Percentiles rank a stretch among this genome's conserved stretches.
These are phyloP conservation scores for Theobroma grandiflorum DNA, from an alignment of 441 rosid species.

Conservation along the genomic window DNA sequence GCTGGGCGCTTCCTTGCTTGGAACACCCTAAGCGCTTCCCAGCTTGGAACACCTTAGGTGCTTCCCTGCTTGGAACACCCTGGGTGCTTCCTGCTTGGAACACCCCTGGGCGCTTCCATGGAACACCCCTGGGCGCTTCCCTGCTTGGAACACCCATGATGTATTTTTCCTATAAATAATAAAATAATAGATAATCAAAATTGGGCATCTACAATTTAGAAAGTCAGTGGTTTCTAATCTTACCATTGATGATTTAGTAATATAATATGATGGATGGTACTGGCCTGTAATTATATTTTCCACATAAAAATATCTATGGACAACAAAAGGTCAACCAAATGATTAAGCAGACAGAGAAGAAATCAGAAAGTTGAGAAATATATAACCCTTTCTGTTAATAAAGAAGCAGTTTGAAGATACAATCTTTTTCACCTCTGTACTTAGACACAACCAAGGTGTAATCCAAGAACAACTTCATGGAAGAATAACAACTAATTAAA, in stretches of 20 bases:
- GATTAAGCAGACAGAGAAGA: background rate
- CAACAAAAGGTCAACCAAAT: background rate
- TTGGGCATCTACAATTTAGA: too few species aligned
- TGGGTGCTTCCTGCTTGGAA: too few species aligned
- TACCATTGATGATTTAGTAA: background rate
- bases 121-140: too few species aligned
- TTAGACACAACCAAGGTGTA: background rate
- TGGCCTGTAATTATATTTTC: background rate
- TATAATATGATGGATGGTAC: background rate
- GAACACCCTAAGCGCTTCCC: too few species aligned
- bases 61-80: too few species aligned
- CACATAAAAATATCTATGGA: background rate
- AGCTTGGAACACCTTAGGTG: too few species aligned
- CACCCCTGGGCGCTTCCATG: too few species aligned
- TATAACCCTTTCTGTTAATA: background rate
- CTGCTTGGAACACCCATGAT: too few species aligned
- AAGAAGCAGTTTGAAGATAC: background rate
- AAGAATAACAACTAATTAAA: conserved; percentile 30
- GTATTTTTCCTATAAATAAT: too few species aligned
- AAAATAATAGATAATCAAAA: too few species aligned
- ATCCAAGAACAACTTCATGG: conserved; percentile 16
- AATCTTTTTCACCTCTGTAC: background rate
- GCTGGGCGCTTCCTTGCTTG: too few species aligned
- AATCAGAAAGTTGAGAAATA: conserved; percentile 1
- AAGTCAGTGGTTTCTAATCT: conserved; percentile 15